These are phyloP conservation scores for Fusarium coicis DNA, from an alignment of 2,329 filamentous ascomycete genomes.

Conservation along the genomic window DNA sequence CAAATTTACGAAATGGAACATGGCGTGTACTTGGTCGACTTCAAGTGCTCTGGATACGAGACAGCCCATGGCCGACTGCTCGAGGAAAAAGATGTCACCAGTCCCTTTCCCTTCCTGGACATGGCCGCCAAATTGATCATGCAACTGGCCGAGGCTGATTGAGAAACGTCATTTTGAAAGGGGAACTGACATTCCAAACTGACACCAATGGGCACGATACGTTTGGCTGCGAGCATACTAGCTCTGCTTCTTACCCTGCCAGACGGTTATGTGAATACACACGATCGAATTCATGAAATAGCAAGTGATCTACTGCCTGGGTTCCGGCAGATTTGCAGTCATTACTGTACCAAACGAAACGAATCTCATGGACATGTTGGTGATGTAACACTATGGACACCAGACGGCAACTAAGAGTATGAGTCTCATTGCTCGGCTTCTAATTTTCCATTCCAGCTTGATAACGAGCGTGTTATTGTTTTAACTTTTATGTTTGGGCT, in stretches of 20 bases:
- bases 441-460: not conserved
- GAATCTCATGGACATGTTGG: not conserved
- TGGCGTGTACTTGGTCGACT: conserved; percentile 94
- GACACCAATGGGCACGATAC: not conserved
- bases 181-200: not conserved
- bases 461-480: conserved; percentile 4
- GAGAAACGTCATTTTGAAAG: conserved; percentile 31
- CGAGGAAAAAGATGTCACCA: conserved; percentile 94
- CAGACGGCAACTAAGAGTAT: not conserved
- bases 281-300: not conserved
- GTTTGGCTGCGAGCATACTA: not conserved
- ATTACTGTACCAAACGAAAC: not conserved
- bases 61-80: conserved; percentile 76
- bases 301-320: not conserved
- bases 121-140: conserved; percentile 93
- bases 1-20: conserved; percentile 95
- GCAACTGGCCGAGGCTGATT: conserved; percentile 86
- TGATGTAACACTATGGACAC: not conserved
- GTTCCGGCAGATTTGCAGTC: not conserved
- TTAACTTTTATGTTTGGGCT: not conserved
- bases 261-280: not conserved
- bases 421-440: not conserved
- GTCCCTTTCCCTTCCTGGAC: conserved; percentile 95
- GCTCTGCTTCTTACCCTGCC: not conserved
- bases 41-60: conserved; percentile 98